A percentile compares a stretch with the other conserved stretches of the same genome.
These are phyloP conservation scores for Luvunga scandens DNA, from an alignment of 345 rosid genomes.

Conservation along the genomic window DNA sequence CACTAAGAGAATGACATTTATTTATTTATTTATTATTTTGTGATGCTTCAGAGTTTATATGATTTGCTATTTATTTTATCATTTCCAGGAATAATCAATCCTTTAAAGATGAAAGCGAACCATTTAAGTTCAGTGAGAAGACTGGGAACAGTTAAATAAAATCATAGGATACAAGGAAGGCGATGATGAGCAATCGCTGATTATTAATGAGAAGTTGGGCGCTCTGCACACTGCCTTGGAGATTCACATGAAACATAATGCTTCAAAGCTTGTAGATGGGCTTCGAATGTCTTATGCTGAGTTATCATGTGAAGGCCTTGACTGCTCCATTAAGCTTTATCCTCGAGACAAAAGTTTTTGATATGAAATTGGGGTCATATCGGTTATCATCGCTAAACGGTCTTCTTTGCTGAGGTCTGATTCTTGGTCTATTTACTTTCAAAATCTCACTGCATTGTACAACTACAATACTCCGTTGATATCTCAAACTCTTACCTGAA, in stretches of 20 bases:
- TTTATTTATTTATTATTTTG: background rate
- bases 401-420: constrained; percentile 86
- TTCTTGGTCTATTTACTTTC: background rate
- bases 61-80: constrained; percentile 21
- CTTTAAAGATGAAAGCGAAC: constrained; percentile 63
- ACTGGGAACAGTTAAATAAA: constrained; percentile 85
- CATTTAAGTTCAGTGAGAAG: constrained; percentile 73
- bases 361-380: constrained; percentile 80
- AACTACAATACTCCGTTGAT: constrained; percentile 7
- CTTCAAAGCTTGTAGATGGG: constrained; percentile 82
- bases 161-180: constrained; percentile 90
- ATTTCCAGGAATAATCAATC: constrained; percentile 61
- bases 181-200: constrained; percentile 48
- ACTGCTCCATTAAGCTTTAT: constrained; percentile 77
- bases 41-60: background rate
- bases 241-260: constrained; percentile 88
- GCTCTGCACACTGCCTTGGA: constrained; percentile 71
- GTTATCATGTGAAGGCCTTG: constrained; percentile 78
- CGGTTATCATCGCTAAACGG: constrained; percentile 90
- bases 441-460: constrained; percentile 13
- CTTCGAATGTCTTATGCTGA: constrained; percentile 75
- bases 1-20: background rate
- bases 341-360: constrained; percentile 88
- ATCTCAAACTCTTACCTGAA: constrained; percentile 15
- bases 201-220: constrained; percentile 56